Base-by-base conservation (phyloP, 805 yeast genomes). In the Pichia rugopelliculosa region DNA sequence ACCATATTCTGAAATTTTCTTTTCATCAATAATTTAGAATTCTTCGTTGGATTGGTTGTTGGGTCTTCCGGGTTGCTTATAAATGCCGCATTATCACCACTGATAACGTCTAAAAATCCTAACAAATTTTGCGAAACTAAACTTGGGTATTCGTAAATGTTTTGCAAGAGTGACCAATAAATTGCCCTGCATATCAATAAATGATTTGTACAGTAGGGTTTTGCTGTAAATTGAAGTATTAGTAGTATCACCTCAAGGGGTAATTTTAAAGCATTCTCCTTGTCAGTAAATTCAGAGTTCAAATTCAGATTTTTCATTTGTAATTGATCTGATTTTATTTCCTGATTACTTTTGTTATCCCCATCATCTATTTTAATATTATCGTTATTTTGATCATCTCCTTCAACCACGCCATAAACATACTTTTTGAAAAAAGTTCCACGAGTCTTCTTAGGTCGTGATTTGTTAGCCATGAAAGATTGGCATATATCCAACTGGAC, bases 391-490 rank as follows among this genome's bases (percentile, higher is more conserved):
- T 42, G 47, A 12, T 27, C 44, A 13, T n/a, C 30, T 10, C 3
- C 11, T 12, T 26, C 34, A 3, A 15, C 12, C n/a, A 13, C 70
- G 27, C 77, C 73, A 56, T 79, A 80, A 41, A 76, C 88, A 62
- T 87, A 87, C 64, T 82, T 76, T 64, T 80, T 75, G 67, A 86
- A 89, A 36, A 59, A 60, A 6, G 90, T 89, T 47, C 89, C 88
- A 53, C 82, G 80, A 41, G 76, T 71, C 72, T 89, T 84, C 72
- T 84, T 84, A 11, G 96, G 89, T 62, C 97, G 76, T 59, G 90
- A 69, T 65, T 88, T 89, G 67, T 89, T 89, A 30, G 89, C 96
- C 82, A 89, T 89, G 34, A 27, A 36, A 23, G 21, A n/a, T 4
- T 27, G 24, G 24, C 24, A 26, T 21, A 15, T 15, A 20, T 17